Evolutionary conservation across 371 early-diverging fungal genomes (phyloP).

Genomic region (Mortierella sp.): DNA sequence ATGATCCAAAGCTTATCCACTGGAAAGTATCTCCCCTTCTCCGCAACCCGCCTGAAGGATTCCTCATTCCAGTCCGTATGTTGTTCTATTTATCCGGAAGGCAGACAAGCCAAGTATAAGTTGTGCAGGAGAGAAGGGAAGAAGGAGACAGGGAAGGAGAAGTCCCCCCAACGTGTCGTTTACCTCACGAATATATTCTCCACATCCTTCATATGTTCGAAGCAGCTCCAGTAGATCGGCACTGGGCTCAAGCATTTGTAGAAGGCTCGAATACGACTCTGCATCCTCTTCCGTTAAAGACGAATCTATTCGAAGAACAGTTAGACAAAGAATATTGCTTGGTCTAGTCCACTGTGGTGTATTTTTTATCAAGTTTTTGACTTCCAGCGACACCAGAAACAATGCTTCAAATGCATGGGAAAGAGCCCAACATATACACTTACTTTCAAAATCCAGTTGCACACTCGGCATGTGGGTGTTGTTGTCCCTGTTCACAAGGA

Average conservation of each 20-base stretch:
- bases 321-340: neutral
- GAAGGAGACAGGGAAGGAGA: too few relatives aligned
- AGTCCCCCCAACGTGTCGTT: neutral
- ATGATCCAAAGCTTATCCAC: too few relatives aligned
- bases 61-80: too few relatives aligned
- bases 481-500: conserved; percentile 24
- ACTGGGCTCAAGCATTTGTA: conserved; percentile 60
- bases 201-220: conserved; percentile 69
- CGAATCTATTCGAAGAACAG: conserved; percentile 55
- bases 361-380: neutral
- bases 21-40: too few relatives aligned
- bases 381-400: too few relatives aligned
- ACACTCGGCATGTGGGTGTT: conserved; percentile 28
- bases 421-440: conserved; percentile 2
- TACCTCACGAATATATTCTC: conserved; percentile 65
- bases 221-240: conserved; percentile 61
- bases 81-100: too few relatives aligned
- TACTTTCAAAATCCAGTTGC: conserved; percentile 40
- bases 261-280: conserved; percentile 60
- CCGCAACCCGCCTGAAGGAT: too few relatives aligned
- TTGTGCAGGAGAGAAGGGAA: too few relatives aligned
- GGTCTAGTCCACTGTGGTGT: neutral
- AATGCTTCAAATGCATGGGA: too few relatives aligned
- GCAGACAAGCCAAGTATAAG: too few relatives aligned
- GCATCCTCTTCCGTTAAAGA: conserved; percentile 63